These are phyloP conservation scores for Solanum paucissectum DNA, from an alignment of 257 asterid species.

Conservation along the genomic window DNA sequence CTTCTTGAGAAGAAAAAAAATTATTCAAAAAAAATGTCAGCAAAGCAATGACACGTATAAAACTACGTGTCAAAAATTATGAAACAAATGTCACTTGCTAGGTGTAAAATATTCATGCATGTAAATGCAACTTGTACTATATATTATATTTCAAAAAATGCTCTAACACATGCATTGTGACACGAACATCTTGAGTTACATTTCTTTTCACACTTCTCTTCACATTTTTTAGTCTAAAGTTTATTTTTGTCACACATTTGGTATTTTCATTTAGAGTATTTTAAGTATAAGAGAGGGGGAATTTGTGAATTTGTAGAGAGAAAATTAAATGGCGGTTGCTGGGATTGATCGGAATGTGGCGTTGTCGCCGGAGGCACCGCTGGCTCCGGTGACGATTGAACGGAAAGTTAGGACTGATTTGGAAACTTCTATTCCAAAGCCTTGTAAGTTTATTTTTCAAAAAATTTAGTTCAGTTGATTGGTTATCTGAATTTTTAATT, in stretches of 20 bases:
- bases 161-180: not conserved
- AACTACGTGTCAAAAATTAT: not conserved
- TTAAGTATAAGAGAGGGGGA: not conserved
- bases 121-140: not conserved
- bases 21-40: not conserved
- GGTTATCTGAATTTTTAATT: too few species aligned
- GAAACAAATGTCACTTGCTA: not conserved
- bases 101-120: not conserved
- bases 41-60: not conserved
- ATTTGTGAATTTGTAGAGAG: not conserved
- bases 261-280: not conserved
- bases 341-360: constrained; percentile 39
- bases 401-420: constrained; percentile 57
- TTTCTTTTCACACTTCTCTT: not conserved
- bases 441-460: constrained; percentile 32
- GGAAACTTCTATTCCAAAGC: constrained; percentile 69
- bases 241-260: not conserved
- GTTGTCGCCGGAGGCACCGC: constrained; percentile 55
- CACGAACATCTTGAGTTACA: not conserved
- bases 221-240: not conserved
- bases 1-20: too few species aligned
- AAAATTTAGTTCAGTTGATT: not conserved
- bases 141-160: not conserved
- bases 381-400: constrained; percentile 70
- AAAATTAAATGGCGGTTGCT: not conserved